Base-by-base conservation (phyloP, 495 filamentous ascomycete species). In the Trichocladium uniseriatum region DNA sequence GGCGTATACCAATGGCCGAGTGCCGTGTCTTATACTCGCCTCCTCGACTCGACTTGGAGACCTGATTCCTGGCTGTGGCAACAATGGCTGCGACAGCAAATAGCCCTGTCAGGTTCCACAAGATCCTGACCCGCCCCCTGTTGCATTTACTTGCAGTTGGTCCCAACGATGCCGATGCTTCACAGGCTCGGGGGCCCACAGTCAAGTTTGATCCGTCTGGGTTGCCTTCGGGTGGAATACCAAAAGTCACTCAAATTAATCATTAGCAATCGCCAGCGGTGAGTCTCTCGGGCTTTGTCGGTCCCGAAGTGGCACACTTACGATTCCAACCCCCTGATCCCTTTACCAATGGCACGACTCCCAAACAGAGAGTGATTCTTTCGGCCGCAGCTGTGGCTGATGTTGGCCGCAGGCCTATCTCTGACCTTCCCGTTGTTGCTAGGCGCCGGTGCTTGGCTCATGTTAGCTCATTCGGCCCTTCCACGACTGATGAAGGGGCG, bases 171-270 rank as follows among this genome's bases (percentile, higher is more conserved):
- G 10, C n/a, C 16, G 39, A 34, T 43, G 47, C 47, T 38, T 31
- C 24, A 42, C 38, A 18, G 38, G 8, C 31, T n/a, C 13, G 28
- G 37, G 45, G 6, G 10, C 3, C 14, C 43, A 42, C 47, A 21
- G 31, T 42, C 5, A 14, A 32, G 31, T 49, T 42, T 43, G 38
- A 24, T 49, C 38, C 31, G 47, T 42, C 29, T 37, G 38, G 45
- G 32, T 49, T 43, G 24, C 31, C 36, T 15, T 5, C 9, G 24
- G 29, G 5, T 19, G 21, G 27, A 18, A 19, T 18, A 14, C 3
- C 21, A 15, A 9, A 27, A 3, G 21, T 27, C 38, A 27, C 38
- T 24, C n/a, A 19, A 15, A 9, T 21, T n/a, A 2, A 32, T 37
- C 43, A 22, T 1, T 15, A 20, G 2, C 44, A 27, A 37, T 9